Base-by-base conservation (phyloP, 768 basidiomycete species). In the Exsudoporus frostii region DNA sequence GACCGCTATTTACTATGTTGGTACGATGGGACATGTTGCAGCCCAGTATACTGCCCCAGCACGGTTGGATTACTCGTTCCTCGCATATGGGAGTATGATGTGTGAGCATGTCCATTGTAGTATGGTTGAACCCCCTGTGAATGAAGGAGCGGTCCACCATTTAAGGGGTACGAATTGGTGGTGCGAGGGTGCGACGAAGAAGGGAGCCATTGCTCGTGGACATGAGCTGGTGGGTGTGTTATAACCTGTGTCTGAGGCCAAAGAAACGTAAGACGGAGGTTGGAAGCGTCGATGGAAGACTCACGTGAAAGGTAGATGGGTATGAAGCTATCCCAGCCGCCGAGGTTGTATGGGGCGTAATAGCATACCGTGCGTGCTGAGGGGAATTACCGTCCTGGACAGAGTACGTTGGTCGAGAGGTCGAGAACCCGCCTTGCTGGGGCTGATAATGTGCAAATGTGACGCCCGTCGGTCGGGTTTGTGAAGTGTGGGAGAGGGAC, bases 401-500 rank as follows among this genome's bases (percentile, higher is more conserved):
- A 0, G 61, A 50, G 48, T 66, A 63, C 2, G 71, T 65, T 20
- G 71, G 71, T 24, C 61, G 60, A 45, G 69, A 62, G 27, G 70
- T 70, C 11, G 71, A 66, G 36, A 72, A 72, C 9, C 68, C 73
- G 17, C 69, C 70, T 54, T 67, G 72, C 36, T 71, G 68, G 11
- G 71, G 71, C 20, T 72, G 72, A 59, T 72, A 72, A 42, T 72
- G 71, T 27, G 71, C 70, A 54, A 72, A 72, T 10, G 71, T 72
- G 45, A 73, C 64, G 14, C 63, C 56, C 37, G 63, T 15, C 8
- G 67, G 40, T 32, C 58, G 66, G 7, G 62, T 40, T 24, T 63
- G 60, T 38, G 67, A 39, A 39, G 53, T 22, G 22, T 56, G 55
- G n/a, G 62, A 42, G 19, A 56, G 61, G 9, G 68, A 39, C 1